These are phyloP conservation scores for Pseudocercospora musae DNA, from an alignment of 2,329 filamentous ascomycete species.

Conservation along the genomic window DNA sequence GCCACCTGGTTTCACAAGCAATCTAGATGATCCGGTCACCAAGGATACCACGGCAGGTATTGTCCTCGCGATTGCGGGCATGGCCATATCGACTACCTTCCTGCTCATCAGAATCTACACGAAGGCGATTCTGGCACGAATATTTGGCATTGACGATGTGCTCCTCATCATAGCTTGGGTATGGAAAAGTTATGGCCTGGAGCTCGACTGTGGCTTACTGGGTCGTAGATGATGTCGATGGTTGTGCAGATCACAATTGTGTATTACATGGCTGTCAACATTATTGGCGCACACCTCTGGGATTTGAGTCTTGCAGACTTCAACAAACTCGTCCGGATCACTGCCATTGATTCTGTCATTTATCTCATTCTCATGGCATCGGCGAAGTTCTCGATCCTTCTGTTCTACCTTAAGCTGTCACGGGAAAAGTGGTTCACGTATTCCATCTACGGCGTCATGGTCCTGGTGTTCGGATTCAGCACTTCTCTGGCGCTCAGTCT, in stretches of 20 bases:
- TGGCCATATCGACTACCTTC: constrained; percentile 15
- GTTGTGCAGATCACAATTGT: constrained; percentile 14
- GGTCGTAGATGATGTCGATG: constrained; percentile 12
- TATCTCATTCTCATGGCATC: constrained; percentile 14
- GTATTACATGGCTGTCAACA: constrained; percentile 1
- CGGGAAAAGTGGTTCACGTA: constrained; percentile 11
- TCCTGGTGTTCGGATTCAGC: constrained; percentile 10
- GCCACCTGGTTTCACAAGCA: constrained; percentile 14
- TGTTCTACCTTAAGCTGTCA: constrained; percentile 14
- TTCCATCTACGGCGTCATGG: constrained; percentile 5
- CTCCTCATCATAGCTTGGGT: constrained; percentile 16
- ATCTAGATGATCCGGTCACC: constrained; percentile 11
- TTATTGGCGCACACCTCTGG: constrained; percentile 18
- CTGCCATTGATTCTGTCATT: constrained; percentile 6
- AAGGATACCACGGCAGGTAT: constrained; percentile 7
- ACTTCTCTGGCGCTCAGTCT: constrained; percentile 8
- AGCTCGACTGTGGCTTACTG: not conserved
- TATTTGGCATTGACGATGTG: constrained; percentile 19
- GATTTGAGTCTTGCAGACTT: constrained; percentile 4
- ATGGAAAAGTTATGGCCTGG: not conserved
- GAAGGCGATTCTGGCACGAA: constrained; percentile 15
- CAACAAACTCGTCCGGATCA: constrained; percentile 6
- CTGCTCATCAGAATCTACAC: constrained; percentile 16
- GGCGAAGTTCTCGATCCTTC: constrained; percentile 15
- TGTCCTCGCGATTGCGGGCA: constrained; percentile 11